Percentiles rank a stretch among this genome's conserved stretches.
These are phyloP conservation scores for Macrolepiota fuliginosa DNA, from an alignment of 768 basidiomycete genomes.

Conservation along the genomic window DNA sequence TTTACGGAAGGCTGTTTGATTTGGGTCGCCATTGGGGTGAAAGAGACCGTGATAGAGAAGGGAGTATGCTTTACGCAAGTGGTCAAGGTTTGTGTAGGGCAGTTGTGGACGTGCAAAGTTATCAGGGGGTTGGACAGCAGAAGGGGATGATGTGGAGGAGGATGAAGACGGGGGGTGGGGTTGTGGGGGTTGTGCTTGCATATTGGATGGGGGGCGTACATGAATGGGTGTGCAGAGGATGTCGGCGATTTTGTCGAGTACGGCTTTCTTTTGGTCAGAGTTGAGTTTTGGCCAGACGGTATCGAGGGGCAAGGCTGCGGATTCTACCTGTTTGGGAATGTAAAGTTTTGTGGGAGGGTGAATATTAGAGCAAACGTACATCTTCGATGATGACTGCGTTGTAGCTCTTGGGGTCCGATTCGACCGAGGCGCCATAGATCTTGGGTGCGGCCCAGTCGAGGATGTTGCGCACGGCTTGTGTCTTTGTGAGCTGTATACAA, in stretches of 20 bases:
- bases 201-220: neutral
- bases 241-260: constrained; percentile 11
- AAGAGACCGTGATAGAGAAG: constrained; percentile 8
- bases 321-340: neutral
- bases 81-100: constrained; percentile 4
- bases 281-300: neutral
- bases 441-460: constrained; percentile 14
- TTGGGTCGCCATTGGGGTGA: constrained; percentile 8
- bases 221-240: constrained; percentile 11
- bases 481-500: neutral
- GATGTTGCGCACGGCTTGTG: neutral
- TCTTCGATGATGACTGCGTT: constrained; percentile 11
- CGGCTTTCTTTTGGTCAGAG: constrained; percentile 4
- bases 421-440: constrained; percentile 9
- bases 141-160: constrained; percentile 1
- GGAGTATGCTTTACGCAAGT: constrained; percentile 8
- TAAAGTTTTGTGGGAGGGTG: neutral
- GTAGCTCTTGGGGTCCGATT: constrained; percentile 6
- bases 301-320: neutral
- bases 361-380: neutral
- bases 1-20: neutral
- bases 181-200: constrained; percentile 4
- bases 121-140: neutral
- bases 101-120: neutral
- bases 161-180: neutral